phyloP scores from a whole-genome alignment of 768 basidiomycete species.

The Cystoderma amianthinum region DNA sequence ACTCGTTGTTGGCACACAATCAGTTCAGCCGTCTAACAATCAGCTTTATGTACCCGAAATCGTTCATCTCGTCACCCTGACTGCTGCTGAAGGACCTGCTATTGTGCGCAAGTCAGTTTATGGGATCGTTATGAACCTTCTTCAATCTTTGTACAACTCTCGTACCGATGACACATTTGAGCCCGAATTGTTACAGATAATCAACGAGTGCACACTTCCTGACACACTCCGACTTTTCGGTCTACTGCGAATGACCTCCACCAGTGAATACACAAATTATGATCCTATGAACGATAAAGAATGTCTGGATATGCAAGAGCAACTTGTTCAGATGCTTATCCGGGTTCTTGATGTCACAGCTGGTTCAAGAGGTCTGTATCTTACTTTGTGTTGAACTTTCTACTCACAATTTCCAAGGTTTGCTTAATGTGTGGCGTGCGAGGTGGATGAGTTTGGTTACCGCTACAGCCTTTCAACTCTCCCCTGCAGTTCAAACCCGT shows the following conservation, averaged over 20 bases:
- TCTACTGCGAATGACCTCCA: conserved; percentile 50
- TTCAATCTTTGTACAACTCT: conserved; percentile 67
- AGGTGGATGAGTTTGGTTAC: conserved; percentile 91
- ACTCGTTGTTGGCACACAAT: conserved; percentile 63
- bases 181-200: conserved; percentile 53
- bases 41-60: conserved; percentile 83
- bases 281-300: conserved; percentile 51
- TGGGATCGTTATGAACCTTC: conserved; percentile 73
- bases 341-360: conserved; percentile 59
- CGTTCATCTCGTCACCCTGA: conserved; percentile 72
- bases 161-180: conserved; percentile 54
- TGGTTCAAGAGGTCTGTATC: conserved; percentile 56
- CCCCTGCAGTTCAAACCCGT: conserved; percentile 81
- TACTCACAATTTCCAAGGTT: conserved; percentile 31
- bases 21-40: conserved; percentile 53
- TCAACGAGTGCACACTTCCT: conserved; percentile 52
- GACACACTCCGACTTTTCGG: conserved; percentile 69
- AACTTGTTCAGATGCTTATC: conserved; percentile 55
- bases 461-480: conserved; percentile 85
- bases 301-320: conserved; percentile 59
- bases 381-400: background rate
- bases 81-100: conserved; percentile 67
- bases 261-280: conserved; percentile 60
- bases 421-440: conserved; percentile 86
- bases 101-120: conserved; percentile 76